Evolutionary conservation across 2,329 filamentous ascomycete genomes (phyloP).

Genomic region (Pseudofabraea citricarpa): DNA sequence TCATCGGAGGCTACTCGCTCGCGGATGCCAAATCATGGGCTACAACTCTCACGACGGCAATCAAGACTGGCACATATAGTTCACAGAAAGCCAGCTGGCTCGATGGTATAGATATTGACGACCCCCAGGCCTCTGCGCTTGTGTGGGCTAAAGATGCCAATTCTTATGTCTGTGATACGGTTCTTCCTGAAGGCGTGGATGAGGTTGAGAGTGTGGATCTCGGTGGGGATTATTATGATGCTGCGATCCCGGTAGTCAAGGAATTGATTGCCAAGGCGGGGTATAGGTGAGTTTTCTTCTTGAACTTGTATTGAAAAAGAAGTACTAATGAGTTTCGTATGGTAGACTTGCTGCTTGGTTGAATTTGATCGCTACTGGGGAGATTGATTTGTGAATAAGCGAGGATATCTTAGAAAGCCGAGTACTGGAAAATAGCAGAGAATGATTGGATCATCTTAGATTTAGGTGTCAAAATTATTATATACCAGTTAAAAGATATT

Average conservation of each 20-base stretch:
- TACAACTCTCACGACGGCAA: constrained; percentile 46
- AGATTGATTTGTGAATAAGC: constrained; percentile 2
- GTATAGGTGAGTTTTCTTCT: constrained; percentile 38
- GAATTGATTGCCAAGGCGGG: constrained; percentile 63
- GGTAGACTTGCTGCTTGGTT: constrained; percentile 58
- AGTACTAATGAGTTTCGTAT: background rate
- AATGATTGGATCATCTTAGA: too few species aligned
- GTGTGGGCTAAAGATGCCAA: constrained; percentile 63
- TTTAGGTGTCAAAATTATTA: too few species aligned
- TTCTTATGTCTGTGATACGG: constrained; percentile 53
- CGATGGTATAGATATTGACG: constrained; percentile 9
- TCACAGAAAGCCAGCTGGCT: constrained; percentile 14
- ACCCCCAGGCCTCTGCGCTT: constrained; percentile 36
- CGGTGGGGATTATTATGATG: constrained; percentile 56
- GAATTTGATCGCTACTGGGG: constrained; percentile 47
- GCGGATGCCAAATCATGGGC: constrained; percentile 51
- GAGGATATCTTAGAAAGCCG: too few species aligned
- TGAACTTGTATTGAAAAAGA: background rate
- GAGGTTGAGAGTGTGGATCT: constrained; percentile 52
- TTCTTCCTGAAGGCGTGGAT: constrained; percentile 57
- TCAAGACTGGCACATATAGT: constrained; percentile 51
- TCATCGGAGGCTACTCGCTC: constrained; percentile 49
- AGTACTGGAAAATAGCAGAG: too few species aligned
- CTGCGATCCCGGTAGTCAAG: constrained; percentile 58
- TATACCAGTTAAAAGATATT: too few species aligned